Conservation (phyloP, 2,329 filamentous ascomycete species). For the Phoma sp. region DNA sequence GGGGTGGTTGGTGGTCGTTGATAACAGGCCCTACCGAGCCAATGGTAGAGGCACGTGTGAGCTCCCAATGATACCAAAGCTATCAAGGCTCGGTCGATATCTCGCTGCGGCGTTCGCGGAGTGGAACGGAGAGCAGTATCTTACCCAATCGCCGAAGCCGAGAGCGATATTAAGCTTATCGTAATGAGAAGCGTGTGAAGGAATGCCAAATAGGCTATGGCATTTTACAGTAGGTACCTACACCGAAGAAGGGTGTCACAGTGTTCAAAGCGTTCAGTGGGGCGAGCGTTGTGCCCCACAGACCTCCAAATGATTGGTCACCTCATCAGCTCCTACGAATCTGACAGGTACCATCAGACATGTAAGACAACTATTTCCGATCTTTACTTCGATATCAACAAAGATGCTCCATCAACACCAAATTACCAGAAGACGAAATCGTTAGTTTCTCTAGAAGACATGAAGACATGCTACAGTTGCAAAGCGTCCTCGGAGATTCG, state of each 20-base stretch:
- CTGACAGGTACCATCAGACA: not conserved
- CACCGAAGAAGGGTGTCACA: too few relatives aligned
- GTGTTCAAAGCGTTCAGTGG: too few relatives aligned
- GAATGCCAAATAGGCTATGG: too few relatives aligned
- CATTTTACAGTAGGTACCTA: too few relatives aligned
- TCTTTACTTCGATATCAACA: too few relatives aligned
- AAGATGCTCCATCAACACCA: too few relatives aligned
- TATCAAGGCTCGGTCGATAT: not conserved
- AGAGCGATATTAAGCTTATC: not conserved
- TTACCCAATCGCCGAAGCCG: not conserved
- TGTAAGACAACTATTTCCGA: too few relatives aligned
- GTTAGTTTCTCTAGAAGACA: too few relatives aligned
- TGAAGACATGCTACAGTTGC: not conserved
- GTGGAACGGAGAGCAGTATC: not conserved
- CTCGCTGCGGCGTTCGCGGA: not conserved
- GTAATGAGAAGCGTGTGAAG: not conserved
- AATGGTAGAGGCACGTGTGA: constrained; percentile 14
- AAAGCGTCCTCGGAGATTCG: not conserved
- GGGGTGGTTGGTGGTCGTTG: constrained; percentile 7
- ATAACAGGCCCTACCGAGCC: constrained; percentile 12
- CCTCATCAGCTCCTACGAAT: not conserved
- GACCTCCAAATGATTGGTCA: not conserved
- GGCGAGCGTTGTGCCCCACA: not conserved
- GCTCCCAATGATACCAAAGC: not conserved
- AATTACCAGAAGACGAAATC: too few relatives aligned